Base-by-base conservation (phyloP, 768 basidiomycete species). In the Galerina sulciceps region DNA sequence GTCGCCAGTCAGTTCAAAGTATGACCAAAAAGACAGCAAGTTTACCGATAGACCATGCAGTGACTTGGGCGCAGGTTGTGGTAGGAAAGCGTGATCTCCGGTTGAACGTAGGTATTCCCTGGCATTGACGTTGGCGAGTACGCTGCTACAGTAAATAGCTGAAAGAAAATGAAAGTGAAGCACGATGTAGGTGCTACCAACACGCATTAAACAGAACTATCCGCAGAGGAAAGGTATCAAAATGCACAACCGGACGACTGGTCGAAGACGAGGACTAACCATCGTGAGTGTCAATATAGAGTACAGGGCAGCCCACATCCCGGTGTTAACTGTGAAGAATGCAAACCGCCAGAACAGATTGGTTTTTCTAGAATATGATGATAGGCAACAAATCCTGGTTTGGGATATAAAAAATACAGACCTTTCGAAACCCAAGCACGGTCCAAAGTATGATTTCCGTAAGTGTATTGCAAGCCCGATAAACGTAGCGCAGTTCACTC, bases 161-260 rank as follows among this genome's bases (percentile, higher is more conserved):
- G 49, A 51, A 18, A 51, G 49, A 20, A 18, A 51, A 22, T 51
- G 49, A n/a, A 51, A 51, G 22, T 51, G 37, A 20, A 51, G 49
- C 22, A 51, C 49, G 14, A 51, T 51, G 37, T 51, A 51, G 9
- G 49, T 51, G 49, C 49, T 51, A 17, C 40, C 40, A 13, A 51
- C 49, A 1, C 36, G 36, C n/a, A 51, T 20, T 14, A 51, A 5
- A 18, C 36, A 51, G 36, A 51, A 51, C 49, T 51, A 23, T 31
- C 26, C 26, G 8, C 8, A 31, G 26, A 31, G 26, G 26, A 8
- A 31, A 31, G 9, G 20, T 10, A 37, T 13, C 31, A 34, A 10
- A 14, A 36, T 31, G 35, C 17, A 3, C 15, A 35, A 35, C 9
- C 14, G 18, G 48, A 37, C 11, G 6, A 36, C 9, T 10, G 22